phyloP scores from a whole-genome alignment of 1,284 basidiomycete species.

The Dichomitus squalens region DNA sequence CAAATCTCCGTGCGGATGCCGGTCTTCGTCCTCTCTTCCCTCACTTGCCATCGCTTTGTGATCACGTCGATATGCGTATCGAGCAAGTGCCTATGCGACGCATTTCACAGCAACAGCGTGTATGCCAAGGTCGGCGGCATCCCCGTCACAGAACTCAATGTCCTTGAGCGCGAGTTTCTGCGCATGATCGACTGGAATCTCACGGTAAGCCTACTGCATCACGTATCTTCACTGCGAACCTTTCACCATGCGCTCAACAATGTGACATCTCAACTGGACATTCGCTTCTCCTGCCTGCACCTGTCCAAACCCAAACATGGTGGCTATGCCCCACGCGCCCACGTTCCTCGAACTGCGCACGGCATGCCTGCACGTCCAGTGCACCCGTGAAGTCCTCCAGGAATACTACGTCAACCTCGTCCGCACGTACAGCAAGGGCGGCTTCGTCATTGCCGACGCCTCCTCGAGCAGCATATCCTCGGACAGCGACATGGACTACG shows the following conservation, averaged over 20 bases:
- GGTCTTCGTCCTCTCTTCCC: conserved; percentile 87
- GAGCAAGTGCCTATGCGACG: conserved; percentile 90
- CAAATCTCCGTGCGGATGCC: conserved; percentile 87
- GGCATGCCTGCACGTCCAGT: conserved; percentile 44
- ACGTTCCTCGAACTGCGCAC: not conserved
- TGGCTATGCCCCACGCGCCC: not conserved
- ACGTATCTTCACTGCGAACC: conserved; percentile 23
- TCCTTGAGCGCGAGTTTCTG: conserved; percentile 91
- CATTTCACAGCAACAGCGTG: conserved; percentile 89
- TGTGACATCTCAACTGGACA: conserved; percentile 9
- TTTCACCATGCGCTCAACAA: conserved; percentile 10
- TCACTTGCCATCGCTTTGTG: conserved; percentile 95
- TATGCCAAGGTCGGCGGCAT: conserved; percentile 96
- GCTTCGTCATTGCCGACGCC: conserved; percentile 55
- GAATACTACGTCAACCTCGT: conserved; percentile 86
- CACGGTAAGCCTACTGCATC: conserved; percentile 61
- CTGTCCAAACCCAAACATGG: no score
- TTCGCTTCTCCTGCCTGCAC: conserved; percentile 4
- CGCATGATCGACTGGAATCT: conserved; percentile 89
- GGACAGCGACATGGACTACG: conserved; percentile 65
- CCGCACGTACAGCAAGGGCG: conserved; percentile 67
- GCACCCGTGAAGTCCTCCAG: conserved; percentile 78
- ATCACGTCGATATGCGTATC: conserved; percentile 88
- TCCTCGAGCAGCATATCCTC: conserved; percentile 42
- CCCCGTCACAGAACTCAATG: conserved; percentile 85